phyloP scores from a whole-genome alignment of 495 filamentous ascomycete genomes.

The Pyronema domesticum region DNA sequence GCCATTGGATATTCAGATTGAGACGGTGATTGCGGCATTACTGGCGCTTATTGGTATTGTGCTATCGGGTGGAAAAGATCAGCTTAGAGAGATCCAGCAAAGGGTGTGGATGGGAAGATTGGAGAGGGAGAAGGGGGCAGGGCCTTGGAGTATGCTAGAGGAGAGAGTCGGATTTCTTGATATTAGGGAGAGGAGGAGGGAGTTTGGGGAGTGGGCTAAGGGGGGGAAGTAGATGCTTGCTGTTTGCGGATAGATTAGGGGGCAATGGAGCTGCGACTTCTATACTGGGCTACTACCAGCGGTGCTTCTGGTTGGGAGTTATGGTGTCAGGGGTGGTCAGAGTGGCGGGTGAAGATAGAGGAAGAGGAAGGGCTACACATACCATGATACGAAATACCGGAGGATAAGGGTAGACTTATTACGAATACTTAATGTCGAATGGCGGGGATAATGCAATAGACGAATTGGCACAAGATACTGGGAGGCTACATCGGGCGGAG shows the following conservation, averaged over 20 bases:
- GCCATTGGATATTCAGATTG: conserved; percentile 60
- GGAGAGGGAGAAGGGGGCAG: conserved; percentile 43
- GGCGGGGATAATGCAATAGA: too few species aligned
- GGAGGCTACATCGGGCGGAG: too few species aligned
- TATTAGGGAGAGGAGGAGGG: conserved; percentile 43
- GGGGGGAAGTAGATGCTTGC: conserved; percentile 41
- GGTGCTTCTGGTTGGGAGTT: too few species aligned
- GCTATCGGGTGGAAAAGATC: conserved; percentile 35
- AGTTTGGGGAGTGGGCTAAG: conserved; percentile 30
- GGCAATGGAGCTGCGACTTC: too few species aligned
- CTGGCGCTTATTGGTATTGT: conserved; percentile 54
- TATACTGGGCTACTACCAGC: too few species aligned
- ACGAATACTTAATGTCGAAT: too few species aligned
- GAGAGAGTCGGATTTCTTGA: conserved; percentile 51
- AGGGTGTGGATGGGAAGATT: conserved; percentile 68
- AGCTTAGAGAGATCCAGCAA: conserved; percentile 62
- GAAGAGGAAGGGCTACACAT: too few species aligned
- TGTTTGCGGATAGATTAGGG: conserved; percentile 40
- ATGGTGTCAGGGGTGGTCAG: too few species aligned
- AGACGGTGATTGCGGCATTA: conserved; percentile 54
- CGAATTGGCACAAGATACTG: too few species aligned
- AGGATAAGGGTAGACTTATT: too few species aligned
- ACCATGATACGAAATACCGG: too few species aligned
- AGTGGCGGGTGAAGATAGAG: too few species aligned
- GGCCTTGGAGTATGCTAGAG: conserved; percentile 36